Base-by-base conservation (phyloP, 495 filamentous ascomycete genomes). In the Cenococcum geophilum region DNA sequence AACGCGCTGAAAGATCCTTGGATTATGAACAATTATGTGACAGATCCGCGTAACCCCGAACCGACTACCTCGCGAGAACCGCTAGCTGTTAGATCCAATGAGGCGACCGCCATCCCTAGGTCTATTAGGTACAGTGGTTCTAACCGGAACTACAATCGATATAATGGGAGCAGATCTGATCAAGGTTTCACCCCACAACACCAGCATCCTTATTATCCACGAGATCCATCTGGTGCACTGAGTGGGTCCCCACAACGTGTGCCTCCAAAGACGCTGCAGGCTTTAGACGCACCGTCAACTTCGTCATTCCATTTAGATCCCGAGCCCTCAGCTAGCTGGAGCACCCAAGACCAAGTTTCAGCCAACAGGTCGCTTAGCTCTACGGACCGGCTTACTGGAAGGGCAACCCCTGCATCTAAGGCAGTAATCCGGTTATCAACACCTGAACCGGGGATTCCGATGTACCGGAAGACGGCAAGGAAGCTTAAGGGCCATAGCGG, bases 401-500 rank as follows among this genome's bases (percentile, higher is more conserved):
- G 36, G 6, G 14, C 14, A 40, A 40, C 36, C 14, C 36, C 36
- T 40, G 14, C 36, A 40, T 40, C 6, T 40, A 40, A 40, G 36
- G 36, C 36, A 40, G 14, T 40, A 40, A 40, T 40, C 14, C 8
- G 8, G 14, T 40, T 14, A 40, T 40, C 14, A 40, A 40, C 36
- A 40, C 14, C 36, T 6, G 36, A 40, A 40, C 14, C 36, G 14
- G 36, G 36, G 14, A 40, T 40, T 40, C 36, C 6, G 14, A 40
- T 40, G 36, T 40, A 40, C 36, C 14, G 36, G 36, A 40, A 40
- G 36, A 40, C 6, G 14, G 36, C 36, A 40, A 51, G 18, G 11
- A 51, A 6, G 48, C 48, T 51, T 18, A 18, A 51, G 48, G 48
- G 48, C 48, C 48, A 51, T 18, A 18, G 18, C n/a, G 48, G 22